phyloP scores from a whole-genome alignment of 768 basidiomycete genomes.

The Baorangia bicolor region DNA sequence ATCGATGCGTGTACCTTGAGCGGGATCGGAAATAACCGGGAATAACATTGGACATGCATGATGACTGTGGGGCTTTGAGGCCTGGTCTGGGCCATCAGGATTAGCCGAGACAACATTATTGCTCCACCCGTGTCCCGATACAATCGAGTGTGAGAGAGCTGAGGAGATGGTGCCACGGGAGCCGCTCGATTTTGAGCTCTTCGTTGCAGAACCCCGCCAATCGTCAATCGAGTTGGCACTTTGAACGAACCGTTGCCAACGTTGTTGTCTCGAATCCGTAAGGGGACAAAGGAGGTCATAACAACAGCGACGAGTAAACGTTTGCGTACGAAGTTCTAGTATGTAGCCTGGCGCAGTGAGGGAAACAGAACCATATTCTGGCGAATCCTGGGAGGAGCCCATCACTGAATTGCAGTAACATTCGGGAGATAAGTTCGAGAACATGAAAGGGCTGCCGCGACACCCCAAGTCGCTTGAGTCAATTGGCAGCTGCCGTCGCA shows the following conservation, averaged over 20 bases:
- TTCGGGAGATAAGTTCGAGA: not conserved
- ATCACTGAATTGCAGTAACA: not conserved
- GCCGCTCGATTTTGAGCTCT: not conserved
- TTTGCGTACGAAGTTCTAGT: no score
- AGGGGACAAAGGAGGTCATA: no score
- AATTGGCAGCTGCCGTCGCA: not conserved
- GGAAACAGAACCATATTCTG: not conserved
- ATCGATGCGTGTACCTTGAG: no score
- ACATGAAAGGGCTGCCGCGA: not conserved
- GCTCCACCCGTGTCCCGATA: no score
- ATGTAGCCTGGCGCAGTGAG: not conserved
- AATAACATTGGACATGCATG: no score
- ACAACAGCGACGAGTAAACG: not conserved
- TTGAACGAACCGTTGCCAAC: not conserved
- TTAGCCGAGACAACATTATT: no score
- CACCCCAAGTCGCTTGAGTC: not conserved
- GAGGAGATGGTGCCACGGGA: no score
- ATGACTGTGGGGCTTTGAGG: no score
- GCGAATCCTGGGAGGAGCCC: not conserved
- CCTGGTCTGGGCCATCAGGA: no score
- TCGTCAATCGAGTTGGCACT: not conserved
- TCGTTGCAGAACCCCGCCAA: not conserved
- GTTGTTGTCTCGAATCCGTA: not conserved
- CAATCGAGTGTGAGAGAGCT: not conserved
- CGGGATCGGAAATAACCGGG: no score